phyloP scores from a whole-genome alignment of 495 filamentous ascomycete species.

The Penicillium roqueforti region DNA sequence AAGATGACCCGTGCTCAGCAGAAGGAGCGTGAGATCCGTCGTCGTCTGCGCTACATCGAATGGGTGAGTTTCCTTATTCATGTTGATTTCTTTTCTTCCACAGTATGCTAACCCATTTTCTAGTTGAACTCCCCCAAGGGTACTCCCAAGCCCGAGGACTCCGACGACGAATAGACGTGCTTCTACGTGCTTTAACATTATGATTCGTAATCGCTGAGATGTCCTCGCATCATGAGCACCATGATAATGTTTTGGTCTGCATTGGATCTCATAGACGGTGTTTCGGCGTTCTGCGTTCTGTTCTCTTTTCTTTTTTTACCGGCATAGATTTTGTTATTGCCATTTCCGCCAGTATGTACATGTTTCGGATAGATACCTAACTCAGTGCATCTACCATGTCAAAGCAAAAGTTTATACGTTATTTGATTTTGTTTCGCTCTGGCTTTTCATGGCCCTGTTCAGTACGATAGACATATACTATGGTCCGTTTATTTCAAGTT shows the following conservation, averaged over 20 bases:
- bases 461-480: not conserved
- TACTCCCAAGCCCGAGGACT: slow-evolving; percentile 72
- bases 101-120: slow-evolving; percentile 22
- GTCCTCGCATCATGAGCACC: slow-evolving; percentile 24
- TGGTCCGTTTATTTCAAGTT: not conserved
- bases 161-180: slow-evolving; percentile 64
- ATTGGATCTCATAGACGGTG: slow-evolving; percentile 30
- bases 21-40: slow-evolving; percentile 86
- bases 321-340: slow-evolving; percentile 6
- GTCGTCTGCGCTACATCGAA: slow-evolving; percentile 90
- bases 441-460: no score
- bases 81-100: not conserved
- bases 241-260: slow-evolving; percentile 19
- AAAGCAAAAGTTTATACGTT: slow-evolving; percentile 10
- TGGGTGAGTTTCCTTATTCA: slow-evolving; percentile 53
- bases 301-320: slow-evolving; percentile 3
- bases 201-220: slow-evolving; percentile 23
- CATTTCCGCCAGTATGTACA: slow-evolving; percentile 7
- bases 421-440: not conserved
- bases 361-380: slow-evolving; percentile 7
- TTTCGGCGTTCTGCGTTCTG: slow-evolving; percentile 18
- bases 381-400: slow-evolving; percentile 5
- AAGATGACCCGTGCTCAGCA: slow-evolving; percentile 95
- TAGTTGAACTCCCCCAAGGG: slow-evolving; percentile 58
- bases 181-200: slow-evolving; percentile 8